Evolutionary conservation across 352 stramenopile species (phyloP).

Genomic region (Globisporangium nodosum): DNA sequence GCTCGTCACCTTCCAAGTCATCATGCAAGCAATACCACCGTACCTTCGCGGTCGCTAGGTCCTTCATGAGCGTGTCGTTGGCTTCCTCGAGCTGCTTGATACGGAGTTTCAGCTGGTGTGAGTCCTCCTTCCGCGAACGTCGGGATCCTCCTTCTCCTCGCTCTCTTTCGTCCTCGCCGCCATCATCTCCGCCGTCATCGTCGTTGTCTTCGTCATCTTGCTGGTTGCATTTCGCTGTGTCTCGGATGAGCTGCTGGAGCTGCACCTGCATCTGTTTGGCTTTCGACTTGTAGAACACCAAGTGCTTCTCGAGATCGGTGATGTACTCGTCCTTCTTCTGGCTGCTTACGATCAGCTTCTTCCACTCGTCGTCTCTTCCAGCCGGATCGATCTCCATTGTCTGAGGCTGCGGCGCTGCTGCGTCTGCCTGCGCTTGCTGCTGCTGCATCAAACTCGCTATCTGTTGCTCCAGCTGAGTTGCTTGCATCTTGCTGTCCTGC

Average conservation of each 20-base stretch:
- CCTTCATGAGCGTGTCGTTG: conserved; percentile 73
- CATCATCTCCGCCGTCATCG: conserved; percentile 8
- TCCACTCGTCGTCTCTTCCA: conserved; percentile 60
- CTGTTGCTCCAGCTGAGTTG: conserved; percentile 35
- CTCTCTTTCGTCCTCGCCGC: not conserved
- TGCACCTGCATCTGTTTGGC: conserved; percentile 83
- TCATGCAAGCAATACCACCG: not conserved
- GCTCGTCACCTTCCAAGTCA: not conserved
- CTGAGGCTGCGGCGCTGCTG: conserved; percentile 16
- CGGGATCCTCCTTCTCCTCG: not conserved
- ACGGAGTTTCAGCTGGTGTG: conserved; percentile 34
- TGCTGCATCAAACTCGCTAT: conserved; percentile 23
- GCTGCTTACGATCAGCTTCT: conserved; percentile 56
- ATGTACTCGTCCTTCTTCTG: conserved; percentile 87
- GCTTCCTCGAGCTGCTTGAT: conserved; percentile 69
- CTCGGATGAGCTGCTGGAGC: conserved; percentile 70
- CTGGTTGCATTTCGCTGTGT: conserved; percentile 36
- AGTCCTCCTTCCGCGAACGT: not conserved
- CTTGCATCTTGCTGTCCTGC: conserved; percentile 29
- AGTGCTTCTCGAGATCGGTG: conserved; percentile 70
- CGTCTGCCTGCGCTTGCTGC: conserved; percentile 12
- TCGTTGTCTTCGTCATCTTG: conserved; percentile 18
- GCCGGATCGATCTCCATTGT: conserved; percentile 19
- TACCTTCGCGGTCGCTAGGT: conserved; percentile 66
- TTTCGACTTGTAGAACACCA: conserved; percentile 86